phyloP scores from a whole-genome alignment of 441 rosid genomes.

The Melastoma candidum region DNA sequence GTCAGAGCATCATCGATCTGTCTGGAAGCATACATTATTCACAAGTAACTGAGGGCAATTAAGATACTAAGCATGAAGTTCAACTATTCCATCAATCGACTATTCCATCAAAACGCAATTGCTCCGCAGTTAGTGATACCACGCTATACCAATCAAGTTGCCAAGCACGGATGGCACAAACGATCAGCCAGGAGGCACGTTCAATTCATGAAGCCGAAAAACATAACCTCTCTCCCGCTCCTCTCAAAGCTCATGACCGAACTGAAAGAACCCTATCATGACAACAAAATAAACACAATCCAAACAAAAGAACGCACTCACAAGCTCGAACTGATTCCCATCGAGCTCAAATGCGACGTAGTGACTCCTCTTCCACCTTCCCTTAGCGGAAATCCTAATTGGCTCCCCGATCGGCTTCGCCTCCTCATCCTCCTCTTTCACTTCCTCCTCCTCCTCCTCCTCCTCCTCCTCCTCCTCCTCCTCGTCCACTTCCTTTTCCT shows the following conservation, averaged over 20 bases:
- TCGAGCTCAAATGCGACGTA: conserved; percentile 65
- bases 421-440: conserved; percentile 39
- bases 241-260: background rate
- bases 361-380: conserved; percentile 54
- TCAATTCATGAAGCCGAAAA: too few species aligned
- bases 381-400: conserved; percentile 61
- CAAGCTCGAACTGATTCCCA: conserved; percentile 67
- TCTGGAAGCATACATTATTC: too few species aligned
- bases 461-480: conserved; percentile 18
- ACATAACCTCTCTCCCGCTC: background rate
- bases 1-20: too few species aligned
- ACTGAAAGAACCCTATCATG: background rate
- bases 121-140: too few species aligned
- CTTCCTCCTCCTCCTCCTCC: conserved; percentile 9
- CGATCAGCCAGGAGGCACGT: background rate
- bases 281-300: background rate
- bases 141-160: too few species aligned
- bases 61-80: too few species aligned
- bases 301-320: conserved; percentile 23
- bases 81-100: too few species aligned
- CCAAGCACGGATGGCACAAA: too few species aligned
- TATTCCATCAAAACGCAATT: too few species aligned
- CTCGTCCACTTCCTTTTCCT: conserved; percentile 12
- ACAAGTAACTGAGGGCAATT: too few species aligned
- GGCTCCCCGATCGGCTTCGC: conserved; percentile 68